phyloP scores from a whole-genome alignment of 495 filamentous ascomycete genomes.

The Neurospora sp. region DNA sequence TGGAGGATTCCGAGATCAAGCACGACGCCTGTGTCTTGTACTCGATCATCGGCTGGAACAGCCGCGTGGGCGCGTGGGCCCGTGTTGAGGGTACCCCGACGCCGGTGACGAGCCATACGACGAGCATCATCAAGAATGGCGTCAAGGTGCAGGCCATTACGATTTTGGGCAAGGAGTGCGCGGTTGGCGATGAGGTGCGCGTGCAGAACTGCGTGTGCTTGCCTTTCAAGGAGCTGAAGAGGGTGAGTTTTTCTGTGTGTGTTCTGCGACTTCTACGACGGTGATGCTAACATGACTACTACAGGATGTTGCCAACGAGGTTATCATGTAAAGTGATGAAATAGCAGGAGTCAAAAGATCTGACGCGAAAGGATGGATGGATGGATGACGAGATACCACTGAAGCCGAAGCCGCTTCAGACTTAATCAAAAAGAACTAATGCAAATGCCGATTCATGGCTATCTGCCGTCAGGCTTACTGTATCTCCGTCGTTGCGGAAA shows the following conservation, averaged over 20 bases:
- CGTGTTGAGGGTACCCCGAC: slow-evolving; percentile 94
- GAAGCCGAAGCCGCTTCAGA: not conserved
- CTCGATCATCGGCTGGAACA: slow-evolving; percentile 94
- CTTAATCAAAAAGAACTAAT: not conserved
- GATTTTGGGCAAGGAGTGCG: slow-evolving; percentile 94
- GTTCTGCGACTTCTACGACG: not conserved
- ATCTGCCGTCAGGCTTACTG: not conserved
- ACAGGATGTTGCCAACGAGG: slow-evolving; percentile 85
- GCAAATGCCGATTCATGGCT: not conserved
- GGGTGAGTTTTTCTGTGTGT: slow-evolving; percentile 48
- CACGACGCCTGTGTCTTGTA: slow-evolving; percentile 95
- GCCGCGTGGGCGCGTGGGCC: slow-evolving; percentile 93
- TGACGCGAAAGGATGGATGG: not conserved
- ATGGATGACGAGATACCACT: not conserved
- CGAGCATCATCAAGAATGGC: slow-evolving; percentile 91
- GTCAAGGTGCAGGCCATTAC: slow-evolving; percentile 99
- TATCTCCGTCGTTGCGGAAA: not conserved
- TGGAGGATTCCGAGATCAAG: slow-evolving; percentile 93
- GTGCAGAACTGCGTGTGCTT: slow-evolving; percentile 98
- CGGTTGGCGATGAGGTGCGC: slow-evolving; percentile 85
- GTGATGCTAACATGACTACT: slow-evolving; percentile 21
- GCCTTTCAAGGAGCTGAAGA: slow-evolving; percentile 97
- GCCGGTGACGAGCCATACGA: slow-evolving; percentile 78
- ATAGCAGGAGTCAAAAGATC: not conserved
- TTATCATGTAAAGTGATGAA: slow-evolving; percentile 67